These are phyloP conservation scores for Aspergillus texensis DNA, from an alignment of 2,329 filamentous ascomycete genomes.

Conservation along the genomic window DNA sequence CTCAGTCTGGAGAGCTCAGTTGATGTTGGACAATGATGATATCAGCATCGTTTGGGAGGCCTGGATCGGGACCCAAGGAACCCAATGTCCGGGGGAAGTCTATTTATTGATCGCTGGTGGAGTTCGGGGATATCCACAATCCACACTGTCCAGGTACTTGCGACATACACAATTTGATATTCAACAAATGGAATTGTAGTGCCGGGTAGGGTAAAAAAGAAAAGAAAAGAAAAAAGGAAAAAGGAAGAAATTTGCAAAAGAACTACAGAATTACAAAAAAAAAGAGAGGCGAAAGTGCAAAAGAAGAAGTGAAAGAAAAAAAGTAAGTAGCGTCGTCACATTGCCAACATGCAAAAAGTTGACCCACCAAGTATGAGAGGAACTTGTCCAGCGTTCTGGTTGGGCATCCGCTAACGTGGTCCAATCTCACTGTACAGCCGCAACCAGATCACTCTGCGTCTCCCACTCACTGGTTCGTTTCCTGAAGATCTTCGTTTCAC, in stretches of 20 bases:
- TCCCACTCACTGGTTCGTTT: not conserved
- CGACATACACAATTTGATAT: too few relatives aligned
- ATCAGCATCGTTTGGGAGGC: not conserved
- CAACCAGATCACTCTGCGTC: not conserved
- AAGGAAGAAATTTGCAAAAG: not conserved
- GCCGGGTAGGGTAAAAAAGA: not conserved
- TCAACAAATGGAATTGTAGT: not conserved
- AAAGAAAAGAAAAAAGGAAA: not conserved
- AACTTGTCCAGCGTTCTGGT: constrained; percentile 1
- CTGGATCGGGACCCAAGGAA: constrained; percentile 1
- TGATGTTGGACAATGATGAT: not conserved
- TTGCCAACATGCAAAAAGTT: constrained; percentile 6
- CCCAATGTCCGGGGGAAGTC: not conserved
- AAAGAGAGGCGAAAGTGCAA: not conserved
- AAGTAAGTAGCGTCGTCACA: constrained; percentile 11
- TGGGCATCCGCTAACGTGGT: constrained; percentile 10
- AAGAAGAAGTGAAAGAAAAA: constrained; percentile 9
- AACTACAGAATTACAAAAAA: constrained; percentile 1
- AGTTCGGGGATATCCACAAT: not conserved
- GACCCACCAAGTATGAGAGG: not conserved
- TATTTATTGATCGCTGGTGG: not conserved
- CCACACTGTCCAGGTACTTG: not conserved
- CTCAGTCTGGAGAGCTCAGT: not conserved
- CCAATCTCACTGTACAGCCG: constrained; percentile 3
- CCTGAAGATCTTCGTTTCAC: constrained; percentile 4